Evolutionary conservation across 768 basidiomycete species (phyloP).

Genomic region (Mycena alexandri): DNA sequence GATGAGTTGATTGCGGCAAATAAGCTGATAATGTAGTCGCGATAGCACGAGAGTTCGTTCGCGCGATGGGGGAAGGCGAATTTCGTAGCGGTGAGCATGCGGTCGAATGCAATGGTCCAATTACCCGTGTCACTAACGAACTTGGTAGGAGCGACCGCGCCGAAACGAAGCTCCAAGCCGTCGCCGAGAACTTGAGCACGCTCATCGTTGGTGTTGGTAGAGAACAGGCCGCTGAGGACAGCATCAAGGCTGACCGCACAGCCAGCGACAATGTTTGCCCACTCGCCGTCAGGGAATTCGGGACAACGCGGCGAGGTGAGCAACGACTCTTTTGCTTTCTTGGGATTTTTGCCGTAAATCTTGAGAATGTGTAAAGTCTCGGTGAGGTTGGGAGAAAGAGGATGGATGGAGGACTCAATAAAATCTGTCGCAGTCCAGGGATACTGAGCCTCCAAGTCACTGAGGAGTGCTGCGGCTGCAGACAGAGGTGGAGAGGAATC

Average conservation of each 20-base stretch:
- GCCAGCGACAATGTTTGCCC: neutral
- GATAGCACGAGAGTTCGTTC: slow-evolving; percentile 8
- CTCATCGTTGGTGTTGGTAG: slow-evolving; percentile 9
- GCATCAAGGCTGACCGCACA: neutral
- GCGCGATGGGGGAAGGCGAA: slow-evolving; percentile 27
- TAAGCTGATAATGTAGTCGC: slow-evolving; percentile 19
- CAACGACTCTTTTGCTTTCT: neutral
- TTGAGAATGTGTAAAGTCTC: neutral
- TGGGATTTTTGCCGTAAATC: neutral
- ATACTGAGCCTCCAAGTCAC: neutral
- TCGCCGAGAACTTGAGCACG: slow-evolving; percentile 16
- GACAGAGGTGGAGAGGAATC: neutral
- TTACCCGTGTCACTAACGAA: slow-evolving; percentile 13
- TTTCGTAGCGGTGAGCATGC: neutral
- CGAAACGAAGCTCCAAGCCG: slow-evolving; percentile 31
- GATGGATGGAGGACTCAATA: neutral
- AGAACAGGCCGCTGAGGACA: slow-evolving; percentile 12
- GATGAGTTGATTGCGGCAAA: slow-evolving; percentile 5
- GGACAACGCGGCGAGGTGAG: neutral
- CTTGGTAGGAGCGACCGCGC: slow-evolving; percentile 12
- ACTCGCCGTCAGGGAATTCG: neutral
- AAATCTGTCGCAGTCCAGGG: too few relatives aligned
- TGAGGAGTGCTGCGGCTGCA: neutral
- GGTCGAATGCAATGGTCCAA: slow-evolving; percentile 27
- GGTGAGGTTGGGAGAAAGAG: slow-evolving; percentile 1